Conservation (phyloP, 2,329 filamentous ascomycete genomes). For the Apiospora hydei region DNA sequence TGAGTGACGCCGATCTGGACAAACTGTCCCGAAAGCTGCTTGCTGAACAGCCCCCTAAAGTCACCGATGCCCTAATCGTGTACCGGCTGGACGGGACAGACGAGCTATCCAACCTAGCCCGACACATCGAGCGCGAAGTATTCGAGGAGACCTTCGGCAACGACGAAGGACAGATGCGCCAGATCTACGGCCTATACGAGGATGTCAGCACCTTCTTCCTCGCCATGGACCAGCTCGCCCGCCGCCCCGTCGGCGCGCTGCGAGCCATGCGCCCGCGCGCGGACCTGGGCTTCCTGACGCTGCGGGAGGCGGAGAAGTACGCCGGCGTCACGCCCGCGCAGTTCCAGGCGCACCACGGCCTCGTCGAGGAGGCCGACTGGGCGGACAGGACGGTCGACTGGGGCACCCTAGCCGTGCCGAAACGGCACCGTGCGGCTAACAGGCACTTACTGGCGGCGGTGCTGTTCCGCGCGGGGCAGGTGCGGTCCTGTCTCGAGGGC, state of each 20-base stretch:
- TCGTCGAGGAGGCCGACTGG: constrained; percentile 13
- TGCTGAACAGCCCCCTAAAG: constrained; percentile 27
- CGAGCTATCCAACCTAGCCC: constrained; percentile 28
- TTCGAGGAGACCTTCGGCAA: constrained; percentile 29
- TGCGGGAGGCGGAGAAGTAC: constrained; percentile 25
- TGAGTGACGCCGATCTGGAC: constrained; percentile 26
- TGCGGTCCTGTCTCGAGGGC: constrained; percentile 23
- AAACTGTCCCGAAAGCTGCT: constrained; percentile 25
- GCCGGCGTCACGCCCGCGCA: constrained; percentile 18
- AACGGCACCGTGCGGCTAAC: constrained; percentile 22
- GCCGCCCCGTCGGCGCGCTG: constrained; percentile 25
- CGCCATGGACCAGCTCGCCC: constrained; percentile 24
- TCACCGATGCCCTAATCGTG: constrained; percentile 24
- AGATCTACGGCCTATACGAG: constrained; percentile 28
- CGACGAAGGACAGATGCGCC: constrained; percentile 27
- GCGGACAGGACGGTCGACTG: constrained; percentile 23
- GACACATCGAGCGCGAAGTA: constrained; percentile 29
- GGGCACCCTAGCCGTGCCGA: constrained; percentile 27
- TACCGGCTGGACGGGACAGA: constrained; percentile 27
- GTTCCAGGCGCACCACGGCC: constrained; percentile 24
- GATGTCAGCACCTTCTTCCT: constrained; percentile 28
- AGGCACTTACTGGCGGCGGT: constrained; percentile 27
- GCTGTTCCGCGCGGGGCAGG: constrained; percentile 28
- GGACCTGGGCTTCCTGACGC: constrained; percentile 24
- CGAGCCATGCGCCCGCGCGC: constrained; percentile 23